A percentile compares a stretch with the other conserved stretches of the same genome.
phyloP scores from a whole-genome alignment of 352 stramenopile species.

The Globisporangium okanoganense region DNA sequence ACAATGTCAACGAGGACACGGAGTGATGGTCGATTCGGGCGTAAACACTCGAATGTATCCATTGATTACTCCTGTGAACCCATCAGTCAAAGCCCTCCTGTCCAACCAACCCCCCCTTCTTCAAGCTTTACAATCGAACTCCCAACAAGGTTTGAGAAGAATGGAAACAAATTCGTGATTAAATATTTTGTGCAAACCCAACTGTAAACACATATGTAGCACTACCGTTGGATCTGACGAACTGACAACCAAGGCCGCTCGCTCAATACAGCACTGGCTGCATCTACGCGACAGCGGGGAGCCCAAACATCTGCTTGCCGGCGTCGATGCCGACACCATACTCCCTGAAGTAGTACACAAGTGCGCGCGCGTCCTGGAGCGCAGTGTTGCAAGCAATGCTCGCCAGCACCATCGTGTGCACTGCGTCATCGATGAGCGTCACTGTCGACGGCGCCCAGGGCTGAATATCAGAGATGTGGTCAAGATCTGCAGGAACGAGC shows the following conservation, averaged over 20 bases:
- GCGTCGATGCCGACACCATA: slow-evolving; percentile 41
- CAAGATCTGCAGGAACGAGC: slow-evolving; percentile 58
- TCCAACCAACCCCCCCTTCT: too few relatives aligned
- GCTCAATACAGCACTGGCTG: slow-evolving; percentile 24
- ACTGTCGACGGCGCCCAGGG: slow-evolving; percentile 43
- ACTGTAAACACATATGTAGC: neutral
- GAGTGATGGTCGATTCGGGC: too few relatives aligned
- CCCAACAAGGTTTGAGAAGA: too few relatives aligned
- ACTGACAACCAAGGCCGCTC: neutral
- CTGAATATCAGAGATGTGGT: slow-evolving; percentile 49
- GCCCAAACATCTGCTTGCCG: slow-evolving; percentile 42
- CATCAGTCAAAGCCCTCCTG: too few relatives aligned
- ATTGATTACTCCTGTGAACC: too few relatives aligned
- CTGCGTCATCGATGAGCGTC: slow-evolving; percentile 54
- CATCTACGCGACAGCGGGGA: slow-evolving; percentile 44
- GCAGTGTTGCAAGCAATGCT: slow-evolving; percentile 55
- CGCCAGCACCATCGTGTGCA: slow-evolving; percentile 58
- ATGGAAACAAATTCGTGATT: neutral
- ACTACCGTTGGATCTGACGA: neutral
- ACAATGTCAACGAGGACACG: too few relatives aligned
- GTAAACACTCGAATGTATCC: too few relatives aligned
- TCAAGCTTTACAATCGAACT: too few relatives aligned
- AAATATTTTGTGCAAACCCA: neutral
- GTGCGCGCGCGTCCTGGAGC: slow-evolving; percentile 42
- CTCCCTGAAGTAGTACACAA: slow-evolving; percentile 40